phyloP scores from a whole-genome alignment of 2,329 filamentous ascomycete species.

The Trichophyton equinum region DNA sequence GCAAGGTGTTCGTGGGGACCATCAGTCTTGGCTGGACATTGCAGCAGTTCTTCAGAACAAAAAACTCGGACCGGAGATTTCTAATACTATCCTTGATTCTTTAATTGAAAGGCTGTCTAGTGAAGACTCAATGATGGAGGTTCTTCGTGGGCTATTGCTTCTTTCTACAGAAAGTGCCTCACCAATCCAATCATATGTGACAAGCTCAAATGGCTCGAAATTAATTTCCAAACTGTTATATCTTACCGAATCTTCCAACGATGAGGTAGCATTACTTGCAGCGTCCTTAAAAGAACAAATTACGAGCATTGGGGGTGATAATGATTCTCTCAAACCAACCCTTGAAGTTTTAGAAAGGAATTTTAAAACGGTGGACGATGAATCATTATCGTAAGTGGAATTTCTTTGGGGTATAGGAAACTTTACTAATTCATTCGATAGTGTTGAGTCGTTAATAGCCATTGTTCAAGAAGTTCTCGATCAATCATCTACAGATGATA shows the following conservation, averaged over 20 bases:
- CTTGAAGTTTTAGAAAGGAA: conserved; percentile 42
- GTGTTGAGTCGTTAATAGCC: conserved; percentile 44
- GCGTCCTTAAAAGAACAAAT: conserved; percentile 24
- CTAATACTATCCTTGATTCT: conserved; percentile 25
- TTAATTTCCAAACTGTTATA: conserved; percentile 42
- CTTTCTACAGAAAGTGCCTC: conserved; percentile 30
- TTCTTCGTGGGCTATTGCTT: conserved; percentile 35
- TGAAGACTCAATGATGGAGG: conserved; percentile 24
- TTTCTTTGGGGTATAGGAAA: neutral
- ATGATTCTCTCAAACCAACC: conserved; percentile 34
- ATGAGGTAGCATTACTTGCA: conserved; percentile 36
- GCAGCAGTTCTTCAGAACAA: conserved; percentile 28
- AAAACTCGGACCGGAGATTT: conserved; percentile 22
- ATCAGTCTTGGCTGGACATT: conserved; percentile 29
- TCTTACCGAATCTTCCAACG: conserved; percentile 41
- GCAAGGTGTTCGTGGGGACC: conserved; percentile 25
- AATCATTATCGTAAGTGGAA: conserved; percentile 35
- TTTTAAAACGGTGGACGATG: conserved; percentile 33
- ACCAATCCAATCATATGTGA: conserved; percentile 33
- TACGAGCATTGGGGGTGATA: conserved; percentile 26
- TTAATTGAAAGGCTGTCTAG: conserved; percentile 33
- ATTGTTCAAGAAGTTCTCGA: conserved; percentile 40
- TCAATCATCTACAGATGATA: conserved; percentile 19
- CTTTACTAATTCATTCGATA: conserved; percentile 25
- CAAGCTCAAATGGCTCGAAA: conserved; percentile 35